Percentiles rank a stretch among this genome's conserved stretches.
These are phyloP conservation scores for Trichoderma breve DNA, from an alignment of 2,329 filamentous ascomycete genomes.

Conservation along the genomic window DNA sequence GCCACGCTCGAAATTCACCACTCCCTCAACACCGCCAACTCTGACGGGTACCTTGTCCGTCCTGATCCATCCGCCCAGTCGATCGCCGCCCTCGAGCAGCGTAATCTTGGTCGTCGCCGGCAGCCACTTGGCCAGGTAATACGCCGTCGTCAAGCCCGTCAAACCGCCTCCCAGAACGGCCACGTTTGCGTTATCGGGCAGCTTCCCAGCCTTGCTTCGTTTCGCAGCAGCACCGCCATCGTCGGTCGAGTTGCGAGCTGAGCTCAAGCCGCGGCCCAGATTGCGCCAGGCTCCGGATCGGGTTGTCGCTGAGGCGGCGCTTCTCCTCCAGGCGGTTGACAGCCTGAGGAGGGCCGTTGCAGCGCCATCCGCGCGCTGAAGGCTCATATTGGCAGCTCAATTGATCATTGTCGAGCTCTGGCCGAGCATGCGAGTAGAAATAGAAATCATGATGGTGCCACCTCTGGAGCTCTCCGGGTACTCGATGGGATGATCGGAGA, in stretches of 20 bases:
- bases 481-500: slow-evolving; percentile 9
- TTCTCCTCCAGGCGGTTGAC: slow-evolving; percentile 23
- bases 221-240: neutral
- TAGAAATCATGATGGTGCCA: neutral
- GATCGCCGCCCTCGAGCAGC: slow-evolving; percentile 69
- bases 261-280: neutral
- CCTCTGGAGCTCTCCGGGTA: slow-evolving; percentile 1
- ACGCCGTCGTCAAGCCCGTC: slow-evolving; percentile 75
- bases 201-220: neutral
- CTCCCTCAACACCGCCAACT: slow-evolving; percentile 52
- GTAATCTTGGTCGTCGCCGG: slow-evolving; percentile 66
- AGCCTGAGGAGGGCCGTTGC: slow-evolving; percentile 30
- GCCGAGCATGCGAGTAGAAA: neutral
- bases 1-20: slow-evolving; percentile 77
- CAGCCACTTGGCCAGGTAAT: slow-evolving; percentile 70
- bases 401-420: slow-evolving; percentile 28
- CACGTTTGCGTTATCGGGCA: slow-evolving; percentile 36
- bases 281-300: slow-evolving; percentile 3
- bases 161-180: slow-evolving; percentile 79
- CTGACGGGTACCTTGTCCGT: slow-evolving; percentile 61
- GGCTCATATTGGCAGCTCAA: slow-evolving; percentile 33
- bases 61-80: slow-evolving; percentile 81
- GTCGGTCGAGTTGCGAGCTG: neutral
- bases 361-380: slow-evolving; percentile 29
- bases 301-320: slow-evolving; percentile 1